Evolutionary conservation across 768 basidiomycete genomes (phyloP).

Genomic region (Tulasnella sp.): DNA sequence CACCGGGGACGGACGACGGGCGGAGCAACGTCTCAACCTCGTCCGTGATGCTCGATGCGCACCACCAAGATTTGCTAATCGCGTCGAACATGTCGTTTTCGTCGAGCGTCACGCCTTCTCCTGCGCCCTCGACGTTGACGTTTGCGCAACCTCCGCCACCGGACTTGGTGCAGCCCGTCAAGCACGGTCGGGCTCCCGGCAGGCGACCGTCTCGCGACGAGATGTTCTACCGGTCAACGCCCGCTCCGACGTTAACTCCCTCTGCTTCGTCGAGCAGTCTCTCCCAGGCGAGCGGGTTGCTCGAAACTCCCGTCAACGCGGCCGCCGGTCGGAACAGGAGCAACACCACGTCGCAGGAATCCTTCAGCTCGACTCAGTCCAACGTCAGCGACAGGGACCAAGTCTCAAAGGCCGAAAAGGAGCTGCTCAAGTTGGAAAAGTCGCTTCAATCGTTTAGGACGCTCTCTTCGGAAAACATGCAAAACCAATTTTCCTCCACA

Average conservation of each 20-base stretch:
- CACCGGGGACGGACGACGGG: background rate
- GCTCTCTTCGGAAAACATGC: background rate
- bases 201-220: background rate
- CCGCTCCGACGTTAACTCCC: background rate
- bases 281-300: background rate
- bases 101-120: background rate
- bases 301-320: background rate
- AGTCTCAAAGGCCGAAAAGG: background rate
- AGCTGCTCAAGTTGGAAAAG: background rate
- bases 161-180: background rate
- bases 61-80: background rate
- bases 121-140: background rate
- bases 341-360: background rate
- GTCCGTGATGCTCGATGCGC: background rate
- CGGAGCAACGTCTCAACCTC: background rate
- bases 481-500: background rate
- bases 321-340: background rate
- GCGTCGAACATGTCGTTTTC: background rate
- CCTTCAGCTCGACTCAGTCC: background rate
- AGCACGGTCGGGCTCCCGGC: background rate
- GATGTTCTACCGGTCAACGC: background rate
- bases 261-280: background rate
- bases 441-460: slow-evolving; percentile 2
- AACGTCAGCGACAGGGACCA: background rate
- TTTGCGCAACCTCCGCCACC: background rate